These are phyloP conservation scores for Wallacemonas sp. DNA, from an alignment of 208 protist species.

Conservation along the genomic window DNA sequence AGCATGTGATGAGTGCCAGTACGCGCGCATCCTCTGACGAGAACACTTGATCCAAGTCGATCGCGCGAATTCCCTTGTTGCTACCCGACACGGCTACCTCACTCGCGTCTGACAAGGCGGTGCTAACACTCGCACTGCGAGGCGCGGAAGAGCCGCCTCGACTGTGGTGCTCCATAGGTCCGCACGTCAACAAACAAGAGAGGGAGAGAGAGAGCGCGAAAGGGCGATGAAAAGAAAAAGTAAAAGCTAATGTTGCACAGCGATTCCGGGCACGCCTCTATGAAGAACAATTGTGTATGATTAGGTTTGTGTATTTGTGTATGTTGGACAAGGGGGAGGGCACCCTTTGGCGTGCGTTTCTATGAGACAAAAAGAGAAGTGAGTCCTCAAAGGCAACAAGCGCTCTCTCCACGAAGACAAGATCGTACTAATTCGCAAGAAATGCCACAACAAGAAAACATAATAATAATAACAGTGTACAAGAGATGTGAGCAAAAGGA, in stretches of 20 bases:
- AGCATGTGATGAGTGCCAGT: conserved; percentile 70
- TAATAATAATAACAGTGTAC: too few species aligned
- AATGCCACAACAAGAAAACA: too few species aligned
- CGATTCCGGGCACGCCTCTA: too few species aligned
- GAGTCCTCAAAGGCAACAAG: too few species aligned
- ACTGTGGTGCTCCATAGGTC: not conserved
- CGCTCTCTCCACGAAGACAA: too few species aligned
- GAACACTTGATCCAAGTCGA: conserved; percentile 78
- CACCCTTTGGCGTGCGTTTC: too few species aligned
- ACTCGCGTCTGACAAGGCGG: conserved; percentile 12
- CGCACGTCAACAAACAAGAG: not conserved
- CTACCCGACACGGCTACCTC: conserved; percentile 73
- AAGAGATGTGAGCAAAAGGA: too few species aligned
- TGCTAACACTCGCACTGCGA: conserved; percentile 5
- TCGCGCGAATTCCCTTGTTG: conserved; percentile 63
- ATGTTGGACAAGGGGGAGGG: too few species aligned
- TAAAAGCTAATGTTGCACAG: not conserved
- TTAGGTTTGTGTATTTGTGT: too few species aligned
- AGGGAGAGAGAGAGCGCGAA: not conserved
- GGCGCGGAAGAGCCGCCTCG: not conserved
- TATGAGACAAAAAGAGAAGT: too few species aligned
- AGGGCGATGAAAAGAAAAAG: conserved; percentile 15
- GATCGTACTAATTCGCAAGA: too few species aligned
- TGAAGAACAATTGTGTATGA: too few species aligned
- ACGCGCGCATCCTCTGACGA: conserved; percentile 49